phyloP scores from a whole-genome alignment of 2,329 filamentous ascomycete genomes.

The Aspergillus udagawae region DNA sequence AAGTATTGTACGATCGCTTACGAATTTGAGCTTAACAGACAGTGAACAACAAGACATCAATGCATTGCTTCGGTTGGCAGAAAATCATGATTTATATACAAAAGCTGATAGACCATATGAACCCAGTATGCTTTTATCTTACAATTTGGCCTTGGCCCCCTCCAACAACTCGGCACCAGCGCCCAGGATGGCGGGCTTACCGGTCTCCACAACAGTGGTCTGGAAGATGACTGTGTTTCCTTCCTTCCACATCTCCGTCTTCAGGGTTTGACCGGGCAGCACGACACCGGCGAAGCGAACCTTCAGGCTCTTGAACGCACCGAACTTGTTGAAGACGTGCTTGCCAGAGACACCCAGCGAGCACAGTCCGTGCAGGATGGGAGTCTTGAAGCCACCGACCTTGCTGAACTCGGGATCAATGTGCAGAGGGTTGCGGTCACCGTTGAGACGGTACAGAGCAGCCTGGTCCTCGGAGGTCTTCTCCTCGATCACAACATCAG shows the following conservation, averaged over 20 bases:
- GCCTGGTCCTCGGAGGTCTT: slow-evolving; percentile 88
- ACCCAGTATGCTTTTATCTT: slow-evolving; percentile 20
- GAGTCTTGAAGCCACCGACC: slow-evolving; percentile 88
- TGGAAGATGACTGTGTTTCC: slow-evolving; percentile 77
- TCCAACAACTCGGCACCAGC: slow-evolving; percentile 71
- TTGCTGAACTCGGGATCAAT: slow-evolving; percentile 93
- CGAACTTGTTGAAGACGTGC: slow-evolving; percentile 80
- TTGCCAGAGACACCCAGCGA: slow-evolving; percentile 89
- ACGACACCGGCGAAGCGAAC: slow-evolving; percentile 85
- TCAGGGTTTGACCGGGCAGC: slow-evolving; percentile 79
- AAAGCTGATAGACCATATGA: slow-evolving; percentile 8
- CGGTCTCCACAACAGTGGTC: slow-evolving; percentile 85
- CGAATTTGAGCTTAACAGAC: neutral
- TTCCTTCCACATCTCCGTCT: slow-evolving; percentile 94
- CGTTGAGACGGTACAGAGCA: slow-evolving; percentile 85
- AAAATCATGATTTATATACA: slow-evolving; percentile 16
- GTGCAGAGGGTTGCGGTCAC: slow-evolving; percentile 94
- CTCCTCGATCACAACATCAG: slow-evolving; percentile 80
- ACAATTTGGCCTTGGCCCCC: slow-evolving; percentile 50
- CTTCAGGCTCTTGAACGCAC: slow-evolving; percentile 85
- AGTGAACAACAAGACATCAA: neutral
- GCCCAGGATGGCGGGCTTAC: slow-evolving; percentile 79
- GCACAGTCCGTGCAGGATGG: slow-evolving; percentile 96
- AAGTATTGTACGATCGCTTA: neutral
- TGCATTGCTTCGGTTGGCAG: neutral